Base-by-base conservation (phyloP, 441 rosid species). In the Populus trichocarpa region DNA sequence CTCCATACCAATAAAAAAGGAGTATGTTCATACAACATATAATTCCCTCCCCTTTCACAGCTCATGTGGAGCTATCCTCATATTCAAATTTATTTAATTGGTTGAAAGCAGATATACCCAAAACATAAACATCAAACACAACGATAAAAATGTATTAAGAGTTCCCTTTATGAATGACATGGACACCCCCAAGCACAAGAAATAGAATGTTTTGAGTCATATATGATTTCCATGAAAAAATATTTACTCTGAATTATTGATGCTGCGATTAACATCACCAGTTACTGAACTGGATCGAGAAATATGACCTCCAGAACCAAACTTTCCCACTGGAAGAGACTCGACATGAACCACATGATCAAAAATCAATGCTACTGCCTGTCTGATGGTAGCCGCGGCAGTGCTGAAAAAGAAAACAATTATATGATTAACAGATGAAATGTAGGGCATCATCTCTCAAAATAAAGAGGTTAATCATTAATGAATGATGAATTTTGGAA, bases 331-430 rank as follows among this genome's bases (percentile, higher is more conserved):
- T 67, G 97, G 98, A 85, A 96, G 98, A 81, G 96, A 89, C 89
- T 96, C 99, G 5, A 88, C 92, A 63, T 81, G 83, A 89, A 90
- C 89, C 81, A 96, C 95, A 70, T 87, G 97, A 80, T 93, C 98
- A 85, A 96, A 93, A 83, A 94, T 88, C 85, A 96, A 83, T 59
- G 99, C 99, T 75, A 96, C 98, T 69, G 99, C 99, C 89, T 96
- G 99, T 84, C 98, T 90, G 87, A 94, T 93, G 77, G 99, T 96
- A 85, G 98, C 98, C 82, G 99, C 98, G 82, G 99, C 98, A 84
- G 99, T 96, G 80, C 99, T 94, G 89, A 67, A 85, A 83, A 82
- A 79, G 61, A 65, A 40, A 53, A 72, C 69, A 74, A 35, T 63
- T 64, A 86, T 76, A 77, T 66, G 61, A 71, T 59, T 22, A 80